Percentiles rank a stretch among this genome's conserved stretches.
Conservation (phyloP, 163 green algal species). For the Scenedesmus sp. region DNA sequence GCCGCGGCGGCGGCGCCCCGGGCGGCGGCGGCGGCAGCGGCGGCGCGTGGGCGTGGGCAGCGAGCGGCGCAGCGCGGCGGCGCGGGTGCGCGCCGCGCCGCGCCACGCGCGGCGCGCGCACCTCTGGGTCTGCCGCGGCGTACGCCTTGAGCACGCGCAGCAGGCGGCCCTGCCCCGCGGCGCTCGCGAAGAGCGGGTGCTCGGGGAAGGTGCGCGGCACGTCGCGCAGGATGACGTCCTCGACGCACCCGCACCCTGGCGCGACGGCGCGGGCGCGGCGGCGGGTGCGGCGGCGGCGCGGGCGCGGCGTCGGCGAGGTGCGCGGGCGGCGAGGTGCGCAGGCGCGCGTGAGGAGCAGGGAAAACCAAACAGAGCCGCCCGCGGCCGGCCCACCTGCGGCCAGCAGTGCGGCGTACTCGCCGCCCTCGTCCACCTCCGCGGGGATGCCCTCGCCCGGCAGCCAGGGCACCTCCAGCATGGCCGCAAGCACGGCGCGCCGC, state of each 20-base stretch:
- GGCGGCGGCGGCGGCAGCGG: too few relatives aligned
- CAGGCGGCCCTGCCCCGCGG: slow-evolving; percentile 32
- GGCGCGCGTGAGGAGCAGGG: too few relatives aligned
- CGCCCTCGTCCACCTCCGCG: background rate
- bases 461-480: slow-evolving; percentile 70
- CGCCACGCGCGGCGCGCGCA: too few relatives aligned
- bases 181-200: slow-evolving; percentile 80
- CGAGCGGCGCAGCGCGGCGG: too few relatives aligned
- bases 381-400: slow-evolving; percentile 22
- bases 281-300: too few relatives aligned
- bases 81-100: too few relatives aligned
- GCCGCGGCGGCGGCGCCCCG: too few relatives aligned
- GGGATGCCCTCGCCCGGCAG: slow-evolving; percentile 16
- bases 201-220: slow-evolving; percentile 97
- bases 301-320: too few relatives aligned
- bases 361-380: too few relatives aligned
- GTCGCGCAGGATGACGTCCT: slow-evolving; percentile 92
- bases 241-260: slow-evolving; percentile 53
- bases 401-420: slow-evolving; percentile 36
- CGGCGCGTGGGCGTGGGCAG: too few relatives aligned
- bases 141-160: slow-evolving; percentile 42
- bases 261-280: background rate
- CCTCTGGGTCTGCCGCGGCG: slow-evolving; percentile 34
- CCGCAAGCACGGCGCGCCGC: slow-evolving; percentile 62
- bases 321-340: too few relatives aligned